Conservation (phyloP, 164 flowering plant genomes). For the Magnolia kwangsiensis region DNA sequence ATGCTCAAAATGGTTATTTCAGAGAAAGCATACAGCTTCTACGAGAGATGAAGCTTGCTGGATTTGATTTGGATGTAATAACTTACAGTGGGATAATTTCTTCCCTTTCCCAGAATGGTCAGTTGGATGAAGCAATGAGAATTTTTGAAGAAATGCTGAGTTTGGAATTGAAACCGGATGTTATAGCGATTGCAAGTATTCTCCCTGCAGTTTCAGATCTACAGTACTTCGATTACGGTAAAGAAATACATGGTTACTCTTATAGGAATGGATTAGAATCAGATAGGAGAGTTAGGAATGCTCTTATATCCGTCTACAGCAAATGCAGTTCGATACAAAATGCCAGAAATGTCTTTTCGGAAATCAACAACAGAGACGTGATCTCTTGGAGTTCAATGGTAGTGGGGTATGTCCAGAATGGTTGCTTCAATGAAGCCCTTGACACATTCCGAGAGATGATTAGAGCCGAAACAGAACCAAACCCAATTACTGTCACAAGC, state of each 20-base stretch:
- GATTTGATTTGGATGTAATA: constrained; percentile 22
- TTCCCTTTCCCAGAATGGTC: constrained; percentile 27
- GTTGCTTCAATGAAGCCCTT: constrained; percentile 19
- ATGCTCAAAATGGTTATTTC: constrained; percentile 28
- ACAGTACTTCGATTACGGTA: constrained; percentile 12
- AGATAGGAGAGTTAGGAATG: constrained; percentile 31
- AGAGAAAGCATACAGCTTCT: constrained; percentile 25
- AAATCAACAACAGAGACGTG: constrained; percentile 17
- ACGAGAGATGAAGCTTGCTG: constrained; percentile 16
- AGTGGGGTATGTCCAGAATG: constrained; percentile 28
- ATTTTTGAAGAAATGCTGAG: constrained; percentile 20
- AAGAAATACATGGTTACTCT: constrained; percentile 29
- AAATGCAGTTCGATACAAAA: constrained; percentile 13
- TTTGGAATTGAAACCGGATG: constrained; percentile 22
- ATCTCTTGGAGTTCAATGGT: constrained; percentile 37
- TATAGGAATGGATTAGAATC: constrained; percentile 24
- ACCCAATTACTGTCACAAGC: constrained; percentile 27
- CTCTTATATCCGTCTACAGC: constrained; percentile 26
- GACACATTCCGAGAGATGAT: constrained; percentile 24
- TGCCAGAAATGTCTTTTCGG: constrained; percentile 15
- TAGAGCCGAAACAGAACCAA: constrained; percentile 16
- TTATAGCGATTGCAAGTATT: constrained; percentile 22
- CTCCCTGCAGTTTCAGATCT: constrained; percentile 28
- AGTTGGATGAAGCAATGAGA: constrained; percentile 16
- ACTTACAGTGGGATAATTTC: constrained; percentile 29